Evolutionary conservation across 139 green algal species (phyloP), one percentile per base, ranked within the genome.

Genomic region (Chloropicon primus): DNA sequence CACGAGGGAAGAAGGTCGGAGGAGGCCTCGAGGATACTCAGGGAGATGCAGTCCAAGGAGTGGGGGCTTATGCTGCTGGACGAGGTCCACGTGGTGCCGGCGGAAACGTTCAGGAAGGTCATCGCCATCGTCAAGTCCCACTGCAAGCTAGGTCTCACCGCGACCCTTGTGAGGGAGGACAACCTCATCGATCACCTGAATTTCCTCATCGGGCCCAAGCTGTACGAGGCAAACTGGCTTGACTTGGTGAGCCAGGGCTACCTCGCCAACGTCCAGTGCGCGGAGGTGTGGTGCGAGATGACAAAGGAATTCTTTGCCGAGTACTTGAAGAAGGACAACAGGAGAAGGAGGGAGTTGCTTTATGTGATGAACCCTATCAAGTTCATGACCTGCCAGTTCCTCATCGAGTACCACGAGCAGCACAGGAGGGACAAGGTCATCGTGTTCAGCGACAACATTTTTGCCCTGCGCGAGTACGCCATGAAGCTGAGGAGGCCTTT

Each of bases 151-250:
- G 95, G 95, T 3, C 85, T 99, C 74, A 99, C 95, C 1, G 94
- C 93, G 27, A 99, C 95, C 1, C 86, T 99, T 74, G 94, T 99
- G 28, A 87, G 95, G 0, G 95, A 99, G 87, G 95, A 99, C 83
- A 88, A 94, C 75, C 76, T 75, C 1, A 97, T 97, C 78, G 82
- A 82, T 0, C 94, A 99, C 85, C 92, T 99, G 72, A 98, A 99
- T 87, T 99, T 99, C 83, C 89, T 99, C 10, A 99, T 99, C 75
- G 93, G 89, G 22, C 92, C 94, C 76, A 97, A 99, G 88, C 90
- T 99, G 80, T 99, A 98, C 77, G 95, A 99, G 84, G 95, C 95
- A 78, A 99, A 99, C 86, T 99, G 95, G 95, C 87, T 98, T 76
- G 96, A 99, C 89, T 86, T 99, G 29, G 95, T 94, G 21, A 83